These are phyloP conservation scores for Aureobasidium namibiae DNA, from an alignment of 2,329 filamentous ascomycete species.

Conservation along the genomic window DNA sequence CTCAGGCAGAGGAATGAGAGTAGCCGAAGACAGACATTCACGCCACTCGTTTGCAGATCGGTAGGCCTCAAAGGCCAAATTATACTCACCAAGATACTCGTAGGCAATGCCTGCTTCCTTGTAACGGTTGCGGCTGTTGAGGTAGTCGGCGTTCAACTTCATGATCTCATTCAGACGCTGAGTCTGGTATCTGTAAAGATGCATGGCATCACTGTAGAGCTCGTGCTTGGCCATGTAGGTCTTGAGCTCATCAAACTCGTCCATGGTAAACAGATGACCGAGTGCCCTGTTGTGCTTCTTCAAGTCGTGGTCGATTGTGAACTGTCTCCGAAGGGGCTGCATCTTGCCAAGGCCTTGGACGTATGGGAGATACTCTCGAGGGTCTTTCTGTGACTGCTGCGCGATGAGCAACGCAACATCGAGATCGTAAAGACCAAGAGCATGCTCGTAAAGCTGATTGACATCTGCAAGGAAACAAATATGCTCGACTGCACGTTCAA, in stretches of 20 bases:
- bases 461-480: constrained; percentile 96
- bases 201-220: constrained; percentile 70
- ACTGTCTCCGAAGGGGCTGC: constrained; percentile 61
- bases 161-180: constrained; percentile 61
- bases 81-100: constrained; percentile 71
- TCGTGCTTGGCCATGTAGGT: constrained; percentile 69
- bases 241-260: constrained; percentile 68
- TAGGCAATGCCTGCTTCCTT: constrained; percentile 83
- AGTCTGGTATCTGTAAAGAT: constrained; percentile 74
- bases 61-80: constrained; percentile 72
- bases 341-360: constrained; percentile 78
- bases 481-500: constrained; percentile 86
- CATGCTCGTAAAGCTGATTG: constrained; percentile 82
- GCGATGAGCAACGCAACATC: constrained; percentile 84
- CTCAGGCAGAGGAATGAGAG: constrained; percentile 54
- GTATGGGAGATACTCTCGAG: constrained; percentile 90
- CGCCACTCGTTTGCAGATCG: constrained; percentile 81
- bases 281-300: constrained; percentile 70
- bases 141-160: constrained; percentile 67
- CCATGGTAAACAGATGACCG: constrained; percentile 62
- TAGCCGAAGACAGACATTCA: constrained; percentile 75
- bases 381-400: constrained; percentile 92
- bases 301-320: constrained; percentile 84
- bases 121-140: constrained; percentile 66
- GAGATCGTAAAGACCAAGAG: constrained; percentile 83